Evolutionary conservation across 805 yeast species (phyloP), one percentile per base, ranked within the genome.

Genomic region (Saccharomyces jurei): DNA sequence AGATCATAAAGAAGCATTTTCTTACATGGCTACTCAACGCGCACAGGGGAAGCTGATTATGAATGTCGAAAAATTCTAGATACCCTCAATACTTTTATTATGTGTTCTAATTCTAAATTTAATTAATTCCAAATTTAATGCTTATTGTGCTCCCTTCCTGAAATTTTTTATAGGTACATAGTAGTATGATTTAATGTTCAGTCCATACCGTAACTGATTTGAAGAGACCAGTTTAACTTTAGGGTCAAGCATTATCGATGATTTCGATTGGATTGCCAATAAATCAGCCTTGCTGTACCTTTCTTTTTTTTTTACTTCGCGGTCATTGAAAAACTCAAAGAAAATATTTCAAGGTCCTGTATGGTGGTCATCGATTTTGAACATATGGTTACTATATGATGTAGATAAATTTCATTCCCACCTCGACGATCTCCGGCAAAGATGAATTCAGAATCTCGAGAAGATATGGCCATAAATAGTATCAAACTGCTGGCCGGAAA

Each of bases 31-130:
- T 17, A 65, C 74, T 9, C 81, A 82, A 51, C 76, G 74, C 54
- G 81, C 84, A 6, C 79, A 77, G 53, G 96, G 96, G 36, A 89
- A 88, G 67, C 72, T 89, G 50, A 78, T 89, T 14, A 54, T 76
- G 49, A 64, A 75, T 44, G 72, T 73, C 21, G 79, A 76, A 53
- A 65, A 65, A 31, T 76, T 76, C 56, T 76, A 60, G 61, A 41
- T 4, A 36, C 44, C 44, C 44, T 8, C 25, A 13, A 3, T 36
- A 17, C 22, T 6, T 36, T n/a, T 6, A 36, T 10, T 32, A 14
- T 25, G 13, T 32, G 5, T 54, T 17, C 8, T 17, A 14, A 25
- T 46, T 52, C 26, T 47, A 25, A 30, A 21, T 46, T 48, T 48
- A 36, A 36, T 17, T 3, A 36, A 36, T 25, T 36, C 22, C 25